Conservation (phyloP, 2,329 filamentous ascomycete genomes). For the Diaporthe sp. region DNA sequence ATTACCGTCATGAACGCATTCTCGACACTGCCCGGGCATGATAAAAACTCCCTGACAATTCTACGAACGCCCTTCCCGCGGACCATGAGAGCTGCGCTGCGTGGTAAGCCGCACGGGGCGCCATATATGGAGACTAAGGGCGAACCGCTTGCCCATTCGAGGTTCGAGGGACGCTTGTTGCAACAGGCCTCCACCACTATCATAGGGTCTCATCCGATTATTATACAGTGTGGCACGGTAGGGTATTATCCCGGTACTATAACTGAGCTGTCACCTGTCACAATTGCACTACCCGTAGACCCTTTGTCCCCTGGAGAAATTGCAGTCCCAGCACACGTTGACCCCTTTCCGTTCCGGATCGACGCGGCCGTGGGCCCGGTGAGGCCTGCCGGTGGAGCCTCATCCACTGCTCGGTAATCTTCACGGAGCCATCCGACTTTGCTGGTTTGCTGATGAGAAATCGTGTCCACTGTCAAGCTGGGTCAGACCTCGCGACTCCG, state of each 20-base stretch:
- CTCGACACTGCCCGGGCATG: neutral
- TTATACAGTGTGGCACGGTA: constrained; percentile 13
- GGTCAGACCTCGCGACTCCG: constrained; percentile 15
- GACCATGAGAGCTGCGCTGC: neutral
- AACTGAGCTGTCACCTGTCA: constrained; percentile 31
- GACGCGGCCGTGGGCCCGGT: constrained; percentile 25
- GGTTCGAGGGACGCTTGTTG: constrained; percentile 18
- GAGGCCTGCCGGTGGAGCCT: constrained; percentile 24
- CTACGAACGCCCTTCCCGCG: neutral
- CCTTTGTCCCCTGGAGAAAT: neutral
- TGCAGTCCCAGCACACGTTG: neutral
- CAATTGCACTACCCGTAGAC: constrained; percentile 16
- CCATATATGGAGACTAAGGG: neutral
- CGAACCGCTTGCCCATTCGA: constrained; percentile 21
- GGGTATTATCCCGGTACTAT: neutral
- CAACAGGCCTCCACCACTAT: constrained; percentile 12
- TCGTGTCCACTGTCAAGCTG: constrained; percentile 7
- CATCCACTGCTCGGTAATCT: constrained; percentile 13
- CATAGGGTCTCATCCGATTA: constrained; percentile 8
- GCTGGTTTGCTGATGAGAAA: constrained; percentile 8
- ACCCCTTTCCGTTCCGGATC: constrained; percentile 29
- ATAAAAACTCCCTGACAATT: neutral
- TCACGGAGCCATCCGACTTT: constrained; percentile 6
- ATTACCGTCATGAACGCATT: neutral
- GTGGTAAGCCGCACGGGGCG: constrained; percentile 20